Evolutionary conservation across 352 stramenopile species (phyloP).

Genomic region (Phytophthora pseudosyringae): DNA sequence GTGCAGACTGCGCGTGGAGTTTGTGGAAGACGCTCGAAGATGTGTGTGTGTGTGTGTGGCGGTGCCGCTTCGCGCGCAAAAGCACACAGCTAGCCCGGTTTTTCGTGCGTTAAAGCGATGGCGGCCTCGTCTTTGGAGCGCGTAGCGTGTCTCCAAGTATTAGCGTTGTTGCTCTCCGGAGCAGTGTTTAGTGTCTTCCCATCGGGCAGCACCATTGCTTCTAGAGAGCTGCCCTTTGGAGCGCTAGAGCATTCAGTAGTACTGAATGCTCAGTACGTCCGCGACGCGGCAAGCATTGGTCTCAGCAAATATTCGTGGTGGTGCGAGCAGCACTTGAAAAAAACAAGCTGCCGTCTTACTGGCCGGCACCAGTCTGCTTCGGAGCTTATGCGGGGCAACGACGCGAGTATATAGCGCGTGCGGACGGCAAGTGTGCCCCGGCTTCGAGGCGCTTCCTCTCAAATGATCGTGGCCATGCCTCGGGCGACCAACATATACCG

Average conservation of each 20-base stretch:
- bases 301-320: constrained; percentile 17
- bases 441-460: neutral
- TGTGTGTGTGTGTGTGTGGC: too few species aligned
- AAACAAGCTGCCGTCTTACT: neutral
- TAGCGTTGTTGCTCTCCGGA: neutral
- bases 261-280: too few species aligned
- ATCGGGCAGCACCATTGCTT: too few species aligned
- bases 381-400: constrained; percentile 1
- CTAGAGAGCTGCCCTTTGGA: too few species aligned
- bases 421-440: too few species aligned
- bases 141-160: constrained; percentile 16
- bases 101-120: constrained; percentile 18
- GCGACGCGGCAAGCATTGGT: neutral
- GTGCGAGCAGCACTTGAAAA: constrained; percentile 1
- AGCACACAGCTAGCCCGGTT: constrained; percentile 1
- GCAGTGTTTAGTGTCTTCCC: too few species aligned
- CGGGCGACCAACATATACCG: too few species aligned
- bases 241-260: too few species aligned
- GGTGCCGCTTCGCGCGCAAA: constrained; percentile 3
- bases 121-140: constrained; percentile 20
- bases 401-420: neutral
- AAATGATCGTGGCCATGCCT: neutral
- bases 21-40: constrained; percentile 12
- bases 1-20: constrained; percentile 1
- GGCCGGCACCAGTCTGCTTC: too few species aligned